Conservation (phyloP, 495 filamentous ascomycete genomes). For the Gamarada debralockiae region DNA sequence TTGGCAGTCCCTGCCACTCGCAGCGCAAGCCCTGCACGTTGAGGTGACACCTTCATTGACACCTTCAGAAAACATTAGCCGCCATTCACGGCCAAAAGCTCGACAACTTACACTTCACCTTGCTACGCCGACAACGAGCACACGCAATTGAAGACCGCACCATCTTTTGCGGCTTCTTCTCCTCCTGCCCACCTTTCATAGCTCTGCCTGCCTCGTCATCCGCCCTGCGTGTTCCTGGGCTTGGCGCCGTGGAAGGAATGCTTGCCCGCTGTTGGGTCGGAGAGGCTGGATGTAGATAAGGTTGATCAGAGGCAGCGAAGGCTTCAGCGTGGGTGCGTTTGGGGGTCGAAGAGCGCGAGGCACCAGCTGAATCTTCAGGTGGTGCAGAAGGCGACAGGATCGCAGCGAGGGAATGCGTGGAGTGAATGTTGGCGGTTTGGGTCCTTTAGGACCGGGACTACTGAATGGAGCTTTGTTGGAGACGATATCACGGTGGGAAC, state of each 20-base stretch:
- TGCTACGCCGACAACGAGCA: conserved; percentile 71
- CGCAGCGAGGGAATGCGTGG: conserved; percentile 28
- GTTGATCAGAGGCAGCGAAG: conserved; percentile 17
- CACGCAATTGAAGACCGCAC: conserved; percentile 83
- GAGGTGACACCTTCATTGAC: conserved; percentile 71
- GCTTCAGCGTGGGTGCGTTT: conserved; percentile 27
- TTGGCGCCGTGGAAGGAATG: conserved; percentile 13
- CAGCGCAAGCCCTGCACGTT: conserved; percentile 74
- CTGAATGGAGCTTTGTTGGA: not conserved
- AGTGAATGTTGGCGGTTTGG: conserved; percentile 29
- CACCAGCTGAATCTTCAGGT: conserved; percentile 14
- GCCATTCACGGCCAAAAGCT: not conserved
- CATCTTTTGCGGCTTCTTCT: conserved; percentile 45
- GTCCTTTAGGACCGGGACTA: conserved; percentile 18
- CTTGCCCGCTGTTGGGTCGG: conserved; percentile 13
- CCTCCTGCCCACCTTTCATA: conserved; percentile 31
- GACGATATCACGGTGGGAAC: not conserved
- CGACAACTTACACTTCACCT: conserved; percentile 59
- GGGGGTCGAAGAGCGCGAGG: conserved; percentile 20
- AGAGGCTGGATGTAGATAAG: conserved; percentile 22
- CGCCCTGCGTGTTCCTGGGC: conserved; percentile 8
- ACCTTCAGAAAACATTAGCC: conserved; percentile 12
- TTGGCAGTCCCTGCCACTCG: conserved; percentile 69
- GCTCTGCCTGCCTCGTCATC: conserved; percentile 25
- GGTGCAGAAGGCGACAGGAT: conserved; percentile 28